These are phyloP conservation scores for Lathyrus oleraceus DNA, from an alignment of 306 rosid species.

Conservation along the genomic window DNA sequence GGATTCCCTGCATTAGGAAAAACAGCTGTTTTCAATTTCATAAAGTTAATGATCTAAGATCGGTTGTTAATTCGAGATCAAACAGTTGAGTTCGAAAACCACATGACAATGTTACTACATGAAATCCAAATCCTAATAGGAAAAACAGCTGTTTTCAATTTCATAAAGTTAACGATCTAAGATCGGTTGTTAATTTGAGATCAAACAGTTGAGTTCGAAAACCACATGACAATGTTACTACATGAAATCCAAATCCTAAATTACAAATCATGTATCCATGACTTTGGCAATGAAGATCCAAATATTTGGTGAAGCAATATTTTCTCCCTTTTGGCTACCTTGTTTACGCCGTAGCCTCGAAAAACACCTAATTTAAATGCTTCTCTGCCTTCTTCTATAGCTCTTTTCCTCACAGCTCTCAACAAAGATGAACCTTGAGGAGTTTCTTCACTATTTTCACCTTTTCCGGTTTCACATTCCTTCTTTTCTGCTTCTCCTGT, in stretches of 20 bases:
- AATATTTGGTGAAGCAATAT: slow-evolving; percentile 66
- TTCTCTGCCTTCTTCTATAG: slow-evolving; percentile 62
- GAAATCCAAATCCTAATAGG: background rate
- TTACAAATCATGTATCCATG: slow-evolving; percentile 52
- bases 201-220: background rate
- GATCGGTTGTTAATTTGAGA: background rate
- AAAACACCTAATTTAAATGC: slow-evolving; percentile 58
- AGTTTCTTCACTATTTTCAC: slow-evolving; percentile 30
- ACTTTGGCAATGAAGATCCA: slow-evolving; percentile 57
- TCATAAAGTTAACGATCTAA: background rate
- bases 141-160: background rate
- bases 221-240: background rate
- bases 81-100: background rate
- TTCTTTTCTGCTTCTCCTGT: slow-evolving; percentile 38
- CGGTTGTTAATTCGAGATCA: background rate
- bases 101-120: background rate
- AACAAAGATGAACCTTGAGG: slow-evolving; percentile 54
- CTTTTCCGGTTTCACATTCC: slow-evolving; percentile 38
- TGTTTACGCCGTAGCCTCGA: slow-evolving; percentile 48
- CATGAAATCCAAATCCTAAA: background rate
- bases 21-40: background rate
- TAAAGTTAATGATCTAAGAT: background rate
- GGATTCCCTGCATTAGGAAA: background rate
- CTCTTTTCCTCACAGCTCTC: slow-evolving; percentile 57
- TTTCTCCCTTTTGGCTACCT: slow-evolving; percentile 59